Evolutionary conservation across 2,329 filamentous ascomycete species (phyloP).

Genomic region (Teratosphaeria zuluensis): DNA sequence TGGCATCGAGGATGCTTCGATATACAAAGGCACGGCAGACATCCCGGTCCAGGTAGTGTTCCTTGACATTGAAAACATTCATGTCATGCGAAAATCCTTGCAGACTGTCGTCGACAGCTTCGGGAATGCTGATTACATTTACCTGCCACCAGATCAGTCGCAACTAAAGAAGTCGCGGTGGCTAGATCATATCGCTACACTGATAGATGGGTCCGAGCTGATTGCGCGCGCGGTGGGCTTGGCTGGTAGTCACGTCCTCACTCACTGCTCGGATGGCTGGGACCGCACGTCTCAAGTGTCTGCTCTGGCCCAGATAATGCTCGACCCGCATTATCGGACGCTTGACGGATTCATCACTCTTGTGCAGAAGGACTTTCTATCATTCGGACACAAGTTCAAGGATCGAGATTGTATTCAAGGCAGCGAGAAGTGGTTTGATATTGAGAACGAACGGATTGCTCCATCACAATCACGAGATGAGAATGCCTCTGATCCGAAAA

Average conservation of each 20-base stretch:
- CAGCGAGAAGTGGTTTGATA: constrained; percentile 87
- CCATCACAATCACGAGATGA: constrained; percentile 22
- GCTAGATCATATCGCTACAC: constrained; percentile 77
- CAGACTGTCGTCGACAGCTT: constrained; percentile 79
- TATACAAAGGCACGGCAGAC: constrained; percentile 74
- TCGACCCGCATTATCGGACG: constrained; percentile 92
- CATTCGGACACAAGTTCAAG: constrained; percentile 96
- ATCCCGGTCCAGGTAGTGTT: constrained; percentile 58
- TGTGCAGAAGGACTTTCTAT: constrained; percentile 95
- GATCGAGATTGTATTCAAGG: constrained; percentile 80
- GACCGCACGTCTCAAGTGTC: constrained; percentile 93
- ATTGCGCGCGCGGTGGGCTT: constrained; percentile 84
- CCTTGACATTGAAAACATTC: constrained; percentile 94
- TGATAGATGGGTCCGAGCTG: constrained; percentile 73
- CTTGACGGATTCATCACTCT: constrained; percentile 89
- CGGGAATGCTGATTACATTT: constrained; percentile 83
- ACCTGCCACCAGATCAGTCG: constrained; percentile 72
- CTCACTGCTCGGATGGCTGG: constrained; percentile 98
- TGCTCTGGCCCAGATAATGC: constrained; percentile 80
- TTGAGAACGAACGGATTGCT: constrained; percentile 70
- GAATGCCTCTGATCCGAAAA: constrained; percentile 33
- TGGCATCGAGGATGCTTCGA: constrained; percentile 95
- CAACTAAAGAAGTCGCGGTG: constrained; percentile 75
- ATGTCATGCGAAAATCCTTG: constrained; percentile 90
- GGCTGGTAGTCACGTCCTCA: constrained; percentile 86